These are phyloP conservation scores for Adansonia gregorii DNA, from an alignment of 441 rosid genomes.

Conservation along the genomic window DNA sequence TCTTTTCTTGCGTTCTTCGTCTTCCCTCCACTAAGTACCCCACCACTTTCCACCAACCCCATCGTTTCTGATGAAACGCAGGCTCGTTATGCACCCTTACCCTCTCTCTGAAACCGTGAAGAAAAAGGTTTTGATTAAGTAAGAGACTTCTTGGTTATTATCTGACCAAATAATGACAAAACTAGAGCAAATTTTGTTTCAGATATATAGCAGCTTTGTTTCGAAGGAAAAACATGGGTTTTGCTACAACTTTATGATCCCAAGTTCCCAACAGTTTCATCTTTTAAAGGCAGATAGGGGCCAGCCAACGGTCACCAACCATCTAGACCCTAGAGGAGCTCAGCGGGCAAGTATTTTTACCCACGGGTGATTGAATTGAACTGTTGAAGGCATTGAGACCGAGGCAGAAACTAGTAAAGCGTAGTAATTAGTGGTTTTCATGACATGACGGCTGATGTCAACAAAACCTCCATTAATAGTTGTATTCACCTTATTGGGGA, in stretches of 20 bases:
- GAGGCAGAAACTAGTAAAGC: neutral
- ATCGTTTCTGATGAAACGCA: constrained; percentile 38
- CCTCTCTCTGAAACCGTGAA: constrained; percentile 17
- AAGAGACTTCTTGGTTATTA: neutral
- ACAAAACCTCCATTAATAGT: neutral
- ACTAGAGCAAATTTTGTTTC: constrained; percentile 26
- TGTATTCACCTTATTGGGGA: neutral
- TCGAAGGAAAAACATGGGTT: neutral
- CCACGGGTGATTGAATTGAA: neutral
- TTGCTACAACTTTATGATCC: constrained; percentile 1
- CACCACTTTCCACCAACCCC: neutral
- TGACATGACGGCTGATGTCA: neutral
- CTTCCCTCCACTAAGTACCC: constrained; percentile 10
- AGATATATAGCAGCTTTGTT: constrained; percentile 23
- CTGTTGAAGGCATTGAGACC: neutral
- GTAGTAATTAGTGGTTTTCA: neutral
- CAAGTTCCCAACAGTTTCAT: constrained; percentile 9
- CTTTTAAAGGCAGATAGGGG: constrained; percentile 17
- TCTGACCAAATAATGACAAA: constrained; percentile 31
- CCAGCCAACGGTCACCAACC: constrained; percentile 21
- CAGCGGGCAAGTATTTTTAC: neutral
- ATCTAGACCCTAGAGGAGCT: constrained; percentile 21
- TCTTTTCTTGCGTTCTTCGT: constrained; percentile 30
- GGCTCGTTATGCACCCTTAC: neutral
- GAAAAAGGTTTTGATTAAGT: neutral